Evolutionary conservation across 495 filamentous ascomycete genomes (phyloP), one percentile per base, ranked within the genome.

Genomic region (Wilcoxina mikolae): DNA sequence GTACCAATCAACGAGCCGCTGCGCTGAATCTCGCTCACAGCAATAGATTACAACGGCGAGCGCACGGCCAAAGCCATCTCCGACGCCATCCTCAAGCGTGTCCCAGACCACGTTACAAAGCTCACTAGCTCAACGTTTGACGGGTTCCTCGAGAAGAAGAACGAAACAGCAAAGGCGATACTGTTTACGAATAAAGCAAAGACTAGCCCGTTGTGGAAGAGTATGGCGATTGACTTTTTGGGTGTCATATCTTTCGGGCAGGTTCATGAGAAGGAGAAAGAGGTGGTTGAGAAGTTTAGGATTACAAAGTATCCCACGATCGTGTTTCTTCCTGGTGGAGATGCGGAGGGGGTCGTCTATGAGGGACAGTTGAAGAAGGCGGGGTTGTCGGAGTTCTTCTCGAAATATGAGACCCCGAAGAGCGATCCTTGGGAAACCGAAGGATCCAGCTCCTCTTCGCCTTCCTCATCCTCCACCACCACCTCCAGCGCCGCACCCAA

Each of bases 181-280:
- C 72, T 96, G 11, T 96, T 99, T 70, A 95, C 84, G 1, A 86
- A 95, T 55, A 96, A 96, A 69, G 90, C 89, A 0, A 83, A 82
- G 12, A 89, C 84, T 0, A 85, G 84, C 66, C 74, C 88, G 9
- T 71, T 95, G 12, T 74, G 94, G 53, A 85, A 83, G 68, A 80
- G 86, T 27, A 65, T 96, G 23, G 90, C 93, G 0, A 84, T 94
- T 55, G 93, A 96, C 57, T 96, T 90, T 68, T 71, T 88, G n/a
- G 89, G 81, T 26, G 77, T 76, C 41, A 80, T 95, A 61, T 75
- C 74, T 11, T 74, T 99, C 53, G 88, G 83, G 22, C 90, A 96
- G 69, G 79, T 94, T 38, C 77, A 88, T 42, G 81, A 84, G 68
- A 94, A 87, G 68, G 85, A 95, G 68, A 69, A 74, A 26, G 76